A percentile compares a stretch with the other conserved stretches of the same genome.
phyloP scores from a whole-genome alignment of 495 filamentous ascomycete genomes.

The Chaetomium cochliodes region DNA sequence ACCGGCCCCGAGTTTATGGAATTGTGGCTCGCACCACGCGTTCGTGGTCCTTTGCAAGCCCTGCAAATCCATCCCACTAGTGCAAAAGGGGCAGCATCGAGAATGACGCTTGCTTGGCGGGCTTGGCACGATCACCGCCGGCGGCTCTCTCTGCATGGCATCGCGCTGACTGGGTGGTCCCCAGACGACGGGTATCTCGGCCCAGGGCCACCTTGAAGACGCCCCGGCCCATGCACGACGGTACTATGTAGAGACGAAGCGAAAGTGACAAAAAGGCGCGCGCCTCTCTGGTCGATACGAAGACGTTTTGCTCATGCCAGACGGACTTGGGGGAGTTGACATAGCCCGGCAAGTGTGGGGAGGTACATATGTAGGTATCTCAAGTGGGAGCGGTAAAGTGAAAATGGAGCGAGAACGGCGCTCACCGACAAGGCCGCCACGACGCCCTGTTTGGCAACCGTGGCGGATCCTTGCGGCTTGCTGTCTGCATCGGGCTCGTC shows the following conservation, averaged over 20 bases:
- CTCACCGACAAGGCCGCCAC: neutral
- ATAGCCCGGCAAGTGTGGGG: too few species aligned
- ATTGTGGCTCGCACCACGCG: slow-evolving; percentile 25
- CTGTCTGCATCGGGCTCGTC: neutral
- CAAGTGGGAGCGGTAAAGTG: neutral
- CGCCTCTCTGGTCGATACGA: neutral
- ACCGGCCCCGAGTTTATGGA: slow-evolving; percentile 30
- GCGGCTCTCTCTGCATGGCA: neutral
- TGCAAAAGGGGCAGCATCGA: slow-evolving; percentile 27
- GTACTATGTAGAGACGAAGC: neutral
- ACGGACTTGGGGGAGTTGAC: too few species aligned
- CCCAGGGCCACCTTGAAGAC: neutral
- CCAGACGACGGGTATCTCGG: neutral
- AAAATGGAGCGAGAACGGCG: neutral
- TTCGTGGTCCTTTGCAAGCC: slow-evolving; percentile 26
- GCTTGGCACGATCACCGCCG: neutral
- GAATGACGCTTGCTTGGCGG: slow-evolving; percentile 16
- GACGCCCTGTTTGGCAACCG: neutral
- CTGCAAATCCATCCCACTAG: slow-evolving; percentile 26
- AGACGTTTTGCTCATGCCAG: neutral
- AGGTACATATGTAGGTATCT: neutral
- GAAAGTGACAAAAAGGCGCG: neutral
- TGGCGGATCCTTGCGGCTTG: slow-evolving; percentile 4
- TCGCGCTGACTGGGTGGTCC: neutral
- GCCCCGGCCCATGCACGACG: neutral